Conservation (phyloP, 768 basidiomycete species). For the Leccinum olivaceopallidum region DNA sequence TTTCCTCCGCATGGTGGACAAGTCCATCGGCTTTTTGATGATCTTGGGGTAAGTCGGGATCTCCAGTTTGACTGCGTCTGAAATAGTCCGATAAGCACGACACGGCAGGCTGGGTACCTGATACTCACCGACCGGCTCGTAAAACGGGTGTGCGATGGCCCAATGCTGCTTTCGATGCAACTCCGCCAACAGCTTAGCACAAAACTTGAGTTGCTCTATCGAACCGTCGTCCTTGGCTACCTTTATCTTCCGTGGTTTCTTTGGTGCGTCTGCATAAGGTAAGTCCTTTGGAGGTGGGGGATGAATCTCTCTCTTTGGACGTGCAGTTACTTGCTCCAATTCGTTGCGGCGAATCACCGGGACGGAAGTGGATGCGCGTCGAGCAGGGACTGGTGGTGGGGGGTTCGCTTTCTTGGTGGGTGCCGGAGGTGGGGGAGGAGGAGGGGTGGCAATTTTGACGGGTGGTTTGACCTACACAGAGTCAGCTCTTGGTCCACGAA, state of each 20-base stretch:
- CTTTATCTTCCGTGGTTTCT: conserved; percentile 66
- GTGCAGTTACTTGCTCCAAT: conserved; percentile 47
- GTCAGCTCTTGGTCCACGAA: conserved; percentile 19
- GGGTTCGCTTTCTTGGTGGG: conserved; percentile 30
- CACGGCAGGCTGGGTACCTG: not conserved
- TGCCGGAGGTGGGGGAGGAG: conserved; percentile 44
- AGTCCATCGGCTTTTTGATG: conserved; percentile 95
- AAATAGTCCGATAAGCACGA: not conserved
- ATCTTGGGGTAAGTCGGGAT: conserved; percentile 86
- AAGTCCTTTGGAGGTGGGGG: conserved; percentile 93
- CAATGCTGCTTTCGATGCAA: conserved; percentile 79
- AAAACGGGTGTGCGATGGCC: conserved; percentile 76
- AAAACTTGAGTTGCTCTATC: conserved; percentile 83
- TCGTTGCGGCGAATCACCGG: conserved; percentile 85
- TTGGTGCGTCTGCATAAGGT: conserved; percentile 75
- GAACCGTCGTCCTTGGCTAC: conserved; percentile 62
- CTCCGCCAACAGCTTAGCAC: conserved; percentile 70
- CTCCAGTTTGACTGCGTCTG: conserved; percentile 77
- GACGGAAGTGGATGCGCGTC: conserved; percentile 78
- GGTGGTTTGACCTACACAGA: conserved; percentile 41
- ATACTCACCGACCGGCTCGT: conserved; percentile 88
- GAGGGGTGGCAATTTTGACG: conserved; percentile 41
- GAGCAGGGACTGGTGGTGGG: conserved; percentile 44
- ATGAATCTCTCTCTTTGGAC: conserved; percentile 98
- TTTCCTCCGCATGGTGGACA: conserved; percentile 85